A percentile compares a stretch with the other conserved stretches of the same genome.
These are phyloP conservation scores for Triticum dicoccoides DNA, from an alignment of 176 grass and related monocot species.

Conservation along the genomic window DNA sequence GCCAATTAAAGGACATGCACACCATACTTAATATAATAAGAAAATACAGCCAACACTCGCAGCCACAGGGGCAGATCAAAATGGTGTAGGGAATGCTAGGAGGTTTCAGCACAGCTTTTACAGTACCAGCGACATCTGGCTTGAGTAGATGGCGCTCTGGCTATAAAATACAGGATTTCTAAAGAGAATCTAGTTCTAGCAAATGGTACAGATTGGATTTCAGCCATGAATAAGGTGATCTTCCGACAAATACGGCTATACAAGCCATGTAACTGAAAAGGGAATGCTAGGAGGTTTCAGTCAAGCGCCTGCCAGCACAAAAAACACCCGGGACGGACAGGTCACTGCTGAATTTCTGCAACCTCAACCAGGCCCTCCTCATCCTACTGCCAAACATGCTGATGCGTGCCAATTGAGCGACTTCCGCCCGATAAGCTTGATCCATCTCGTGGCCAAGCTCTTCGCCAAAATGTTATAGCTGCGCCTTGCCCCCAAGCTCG, in stretches of 20 bases:
- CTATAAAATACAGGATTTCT: neutral
- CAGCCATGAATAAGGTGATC: neutral
- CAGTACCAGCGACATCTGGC: neutral
- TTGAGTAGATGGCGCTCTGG: neutral
- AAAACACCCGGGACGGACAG: too few relatives aligned
- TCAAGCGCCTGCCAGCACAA: too few relatives aligned
- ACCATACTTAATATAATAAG: neutral
- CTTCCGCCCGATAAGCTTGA: too few relatives aligned
- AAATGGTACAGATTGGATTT: neutral
- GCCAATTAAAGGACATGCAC: neutral
- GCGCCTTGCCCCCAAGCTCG: too few relatives aligned
- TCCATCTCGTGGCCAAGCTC: too few relatives aligned
- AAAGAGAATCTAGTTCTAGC: neutral
- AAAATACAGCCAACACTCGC: neutral
- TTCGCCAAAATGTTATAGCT: too few relatives aligned
- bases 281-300: too few relatives aligned
- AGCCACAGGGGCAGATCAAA: neutral
- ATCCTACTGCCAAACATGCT: too few relatives aligned
- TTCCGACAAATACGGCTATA: neutral
- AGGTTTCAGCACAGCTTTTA: conserved; percentile 16
- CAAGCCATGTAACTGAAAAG: neutral
- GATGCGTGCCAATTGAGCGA: too few relatives aligned
- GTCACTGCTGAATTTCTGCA: too few relatives aligned
- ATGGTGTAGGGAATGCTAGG: neutral
- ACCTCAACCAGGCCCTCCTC: too few relatives aligned